These are phyloP conservation scores for Ophiostoma himal-ulmi DNA, from an alignment of 2,329 filamentous ascomycete genomes.

Conservation along the genomic window DNA sequence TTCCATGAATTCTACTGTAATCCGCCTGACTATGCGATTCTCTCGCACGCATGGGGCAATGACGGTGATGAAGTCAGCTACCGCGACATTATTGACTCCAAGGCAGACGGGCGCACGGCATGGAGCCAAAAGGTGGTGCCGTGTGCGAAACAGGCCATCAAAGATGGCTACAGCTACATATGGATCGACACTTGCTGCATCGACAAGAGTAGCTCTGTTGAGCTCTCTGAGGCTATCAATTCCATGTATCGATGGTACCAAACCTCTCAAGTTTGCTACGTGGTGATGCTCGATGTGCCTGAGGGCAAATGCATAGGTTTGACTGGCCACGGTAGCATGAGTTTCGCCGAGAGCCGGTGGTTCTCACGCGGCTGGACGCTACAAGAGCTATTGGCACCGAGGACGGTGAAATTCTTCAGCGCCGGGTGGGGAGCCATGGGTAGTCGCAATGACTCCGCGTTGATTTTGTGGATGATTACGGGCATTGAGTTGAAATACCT, in stretches of 20 bases:
- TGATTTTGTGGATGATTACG: neutral
- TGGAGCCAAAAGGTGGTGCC: neutral
- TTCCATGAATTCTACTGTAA: neutral
- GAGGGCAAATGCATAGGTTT: too few relatives aligned
- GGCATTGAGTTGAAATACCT: neutral
- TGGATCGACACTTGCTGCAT: neutral
- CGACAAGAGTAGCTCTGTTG: neutral
- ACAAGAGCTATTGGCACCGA: neutral
- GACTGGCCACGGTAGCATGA: too few relatives aligned
- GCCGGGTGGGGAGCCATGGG: neutral
- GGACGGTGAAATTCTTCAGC: neutral
- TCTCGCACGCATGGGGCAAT: neutral
- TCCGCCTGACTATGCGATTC: neutral
- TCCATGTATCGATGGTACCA: neutral
- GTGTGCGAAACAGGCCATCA: neutral
- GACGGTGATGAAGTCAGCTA: neutral
- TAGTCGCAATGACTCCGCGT: neutral
- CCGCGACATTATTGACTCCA: neutral
- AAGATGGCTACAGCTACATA: neutral
- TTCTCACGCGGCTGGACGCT: neutral
- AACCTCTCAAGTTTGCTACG: neutral
- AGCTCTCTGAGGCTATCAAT: neutral
- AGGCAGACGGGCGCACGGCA: neutral
- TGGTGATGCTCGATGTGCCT: neutral
- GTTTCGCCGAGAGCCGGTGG: neutral